These are phyloP conservation scores for Inga leiocalycina DNA, from an alignment of 306 rosid species.

Conservation along the genomic window DNA sequence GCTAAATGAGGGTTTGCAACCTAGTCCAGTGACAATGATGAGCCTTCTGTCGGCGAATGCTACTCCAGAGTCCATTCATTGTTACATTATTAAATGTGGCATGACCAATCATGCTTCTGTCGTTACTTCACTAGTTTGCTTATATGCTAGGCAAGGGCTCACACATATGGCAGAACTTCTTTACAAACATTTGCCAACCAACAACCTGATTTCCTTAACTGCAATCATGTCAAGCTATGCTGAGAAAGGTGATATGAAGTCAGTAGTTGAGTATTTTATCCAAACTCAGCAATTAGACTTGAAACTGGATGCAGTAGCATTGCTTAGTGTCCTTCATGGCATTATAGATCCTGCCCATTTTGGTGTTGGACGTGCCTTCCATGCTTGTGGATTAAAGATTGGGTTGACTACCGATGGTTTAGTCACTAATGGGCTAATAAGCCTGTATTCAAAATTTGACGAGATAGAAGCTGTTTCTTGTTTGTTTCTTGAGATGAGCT, in stretches of 20 bases:
- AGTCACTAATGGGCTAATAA: constrained; percentile 73
- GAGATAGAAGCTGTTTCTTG: constrained; percentile 53
- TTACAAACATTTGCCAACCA: constrained; percentile 46
- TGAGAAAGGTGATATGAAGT: constrained; percentile 53
- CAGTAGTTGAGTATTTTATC: constrained; percentile 52
- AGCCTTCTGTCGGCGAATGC: constrained; percentile 70
- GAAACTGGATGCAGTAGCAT: constrained; percentile 69
- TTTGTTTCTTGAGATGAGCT: constrained; percentile 51
- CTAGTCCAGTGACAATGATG: constrained; percentile 64
- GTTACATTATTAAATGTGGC: constrained; percentile 61
- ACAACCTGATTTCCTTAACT: constrained; percentile 65
- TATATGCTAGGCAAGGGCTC: constrained; percentile 55
- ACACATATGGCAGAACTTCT: constrained; percentile 54
- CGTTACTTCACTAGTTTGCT: constrained; percentile 67
- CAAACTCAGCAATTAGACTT: constrained; percentile 49
- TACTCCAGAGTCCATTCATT: constrained; percentile 54
- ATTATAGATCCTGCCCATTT: constrained; percentile 55
- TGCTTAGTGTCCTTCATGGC: constrained; percentile 77
- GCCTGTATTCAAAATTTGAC: constrained; percentile 76
- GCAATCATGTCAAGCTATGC: constrained; percentile 64
- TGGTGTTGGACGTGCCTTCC: constrained; percentile 61
- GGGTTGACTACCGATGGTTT: constrained; percentile 54
- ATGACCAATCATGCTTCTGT: constrained; percentile 52
- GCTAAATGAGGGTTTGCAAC: constrained; percentile 50
- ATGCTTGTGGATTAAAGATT: constrained; percentile 59